Evolutionary conservation across 208 protist species (phyloP), one percentile per base, ranked within the genome.

Genomic region (Acanthamoeba lugdunensis): DNA sequence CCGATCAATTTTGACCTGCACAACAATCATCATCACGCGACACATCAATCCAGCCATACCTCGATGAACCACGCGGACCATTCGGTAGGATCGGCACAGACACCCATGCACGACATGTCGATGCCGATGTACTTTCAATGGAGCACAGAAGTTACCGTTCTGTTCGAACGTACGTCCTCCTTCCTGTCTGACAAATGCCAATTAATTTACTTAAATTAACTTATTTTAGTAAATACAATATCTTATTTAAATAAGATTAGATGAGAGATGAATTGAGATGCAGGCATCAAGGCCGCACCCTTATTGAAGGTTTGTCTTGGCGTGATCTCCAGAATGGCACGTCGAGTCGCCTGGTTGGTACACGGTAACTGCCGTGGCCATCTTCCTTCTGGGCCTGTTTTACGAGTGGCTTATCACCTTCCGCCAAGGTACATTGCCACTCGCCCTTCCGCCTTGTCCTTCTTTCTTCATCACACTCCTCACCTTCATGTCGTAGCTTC

Each of bases 391-490:
- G 81, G 81, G 23, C 23, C 81, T 88, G 13, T 88, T 88, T 37
- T 88, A 88, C 41, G 81, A 88, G 54, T 88, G 81, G 81, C 41
- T 88, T 4, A 88, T 88, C 81, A 88, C 45, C 28, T 88, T 88
- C 50, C 48, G 81, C 8, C 81, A 88, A 61, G 81, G 81, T 88
- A 77, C 56, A 25, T 5, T 23, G 11, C 2, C 21, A 4, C 56
- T 61, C 33, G 33, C 56, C 56, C 21, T 61, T 14, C 56, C 56
- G 56, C 56, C 11, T 2, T 61, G 56, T 23, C 18, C n/a, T n/a
- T n/a, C 9, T 7, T 61, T 13, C 56, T 61, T 61, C 56, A 9
- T 48, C 0, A 11, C 41, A 48, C 5, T 13, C 56, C 56, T 61
- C 56, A 61, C 21, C 16, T 61, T 5, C 56, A 14, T 25, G 25